Percentiles rank a stretch among this genome's conserved stretches.
Evolutionary conservation across 495 filamentous ascomycete species (phyloP).

Genomic region (Hyaloscypha variabilis): DNA sequence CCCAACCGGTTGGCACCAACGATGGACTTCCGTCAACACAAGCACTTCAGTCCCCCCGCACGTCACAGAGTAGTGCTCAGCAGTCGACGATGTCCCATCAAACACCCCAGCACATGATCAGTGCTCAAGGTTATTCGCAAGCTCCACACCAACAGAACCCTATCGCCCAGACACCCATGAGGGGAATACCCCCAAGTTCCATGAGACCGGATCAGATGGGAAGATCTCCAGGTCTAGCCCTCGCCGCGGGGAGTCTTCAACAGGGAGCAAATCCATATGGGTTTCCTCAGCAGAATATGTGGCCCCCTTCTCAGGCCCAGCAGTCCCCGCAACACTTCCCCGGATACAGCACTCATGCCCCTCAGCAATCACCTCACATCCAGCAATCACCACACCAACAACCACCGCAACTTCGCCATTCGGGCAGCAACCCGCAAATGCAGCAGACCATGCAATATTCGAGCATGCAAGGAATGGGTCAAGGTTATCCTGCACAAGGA

Average conservation of each 20-base stretch:
- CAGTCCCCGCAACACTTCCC: constrained; percentile 32
- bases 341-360: constrained; percentile 17
- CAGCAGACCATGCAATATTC: constrained; percentile 60
- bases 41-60: constrained; percentile 33
- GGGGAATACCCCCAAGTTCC: constrained; percentile 25
- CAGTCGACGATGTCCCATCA: constrained; percentile 31
- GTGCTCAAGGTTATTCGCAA: constrained; percentile 32
- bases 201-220: constrained; percentile 35
- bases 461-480: constrained; percentile 60
- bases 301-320: constrained; percentile 33
- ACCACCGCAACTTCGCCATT: constrained; percentile 65
- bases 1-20: constrained; percentile 48
- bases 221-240: constrained; percentile 26
- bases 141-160: constrained; percentile 32
- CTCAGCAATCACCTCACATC: constrained; percentile 34
- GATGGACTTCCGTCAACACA: constrained; percentile 44
- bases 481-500: constrained; percentile 49
- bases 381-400: constrained; percentile 58
- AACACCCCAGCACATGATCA: constrained; percentile 30
- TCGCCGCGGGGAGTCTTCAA: constrained; percentile 20
- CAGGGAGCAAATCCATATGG: constrained; percentile 31
- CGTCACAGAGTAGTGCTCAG: constrained; percentile 28
- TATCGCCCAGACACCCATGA: constrained; percentile 34
- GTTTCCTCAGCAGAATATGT: constrained; percentile 32
- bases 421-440: constrained; percentile 59